Conservation (phyloP, 768 basidiomycete genomes). For the Termitomyces sp. region DNA sequence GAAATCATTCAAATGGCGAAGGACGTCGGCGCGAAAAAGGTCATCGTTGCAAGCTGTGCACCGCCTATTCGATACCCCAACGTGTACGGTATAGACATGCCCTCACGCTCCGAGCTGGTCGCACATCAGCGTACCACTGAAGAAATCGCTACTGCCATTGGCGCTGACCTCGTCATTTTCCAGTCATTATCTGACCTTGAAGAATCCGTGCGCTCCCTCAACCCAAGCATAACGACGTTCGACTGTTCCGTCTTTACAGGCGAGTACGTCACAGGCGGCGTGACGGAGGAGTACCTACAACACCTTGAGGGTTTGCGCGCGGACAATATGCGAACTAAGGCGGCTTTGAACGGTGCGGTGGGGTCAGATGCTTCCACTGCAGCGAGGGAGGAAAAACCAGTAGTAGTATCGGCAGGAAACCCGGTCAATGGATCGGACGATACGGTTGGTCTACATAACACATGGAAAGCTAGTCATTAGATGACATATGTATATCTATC, state of each 20-base stretch:
- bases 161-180: constrained; percentile 94
- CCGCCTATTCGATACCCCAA: constrained; percentile 94
- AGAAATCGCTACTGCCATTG: constrained; percentile 77
- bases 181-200: constrained; percentile 90
- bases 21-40: constrained; percentile 95
- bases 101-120: constrained; percentile 89
- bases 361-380: constrained; percentile 25
- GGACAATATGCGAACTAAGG: constrained; percentile 73
- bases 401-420: constrained; percentile 31
- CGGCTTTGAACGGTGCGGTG: constrained; percentile 24
- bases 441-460: constrained; percentile 78
- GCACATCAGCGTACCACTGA: constrained; percentile 72
- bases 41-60: constrained; percentile 95
- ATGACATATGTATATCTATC: constrained; percentile 13
- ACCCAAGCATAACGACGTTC: constrained; percentile 70
- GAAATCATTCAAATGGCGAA: constrained; percentile 99
- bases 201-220: constrained; percentile 81
- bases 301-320: constrained; percentile 75
- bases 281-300: constrained; percentile 78
- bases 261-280: constrained; percentile 92
- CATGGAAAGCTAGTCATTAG: constrained; percentile 42
- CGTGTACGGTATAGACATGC: constrained; percentile 99
- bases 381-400: constrained; percentile 17
- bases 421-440: constrained; percentile 66
- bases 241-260: constrained; percentile 99